Evolutionary conservation across 2,329 filamentous ascomycete genomes (phyloP).

Genomic region (Aspergillus sp.): DNA sequence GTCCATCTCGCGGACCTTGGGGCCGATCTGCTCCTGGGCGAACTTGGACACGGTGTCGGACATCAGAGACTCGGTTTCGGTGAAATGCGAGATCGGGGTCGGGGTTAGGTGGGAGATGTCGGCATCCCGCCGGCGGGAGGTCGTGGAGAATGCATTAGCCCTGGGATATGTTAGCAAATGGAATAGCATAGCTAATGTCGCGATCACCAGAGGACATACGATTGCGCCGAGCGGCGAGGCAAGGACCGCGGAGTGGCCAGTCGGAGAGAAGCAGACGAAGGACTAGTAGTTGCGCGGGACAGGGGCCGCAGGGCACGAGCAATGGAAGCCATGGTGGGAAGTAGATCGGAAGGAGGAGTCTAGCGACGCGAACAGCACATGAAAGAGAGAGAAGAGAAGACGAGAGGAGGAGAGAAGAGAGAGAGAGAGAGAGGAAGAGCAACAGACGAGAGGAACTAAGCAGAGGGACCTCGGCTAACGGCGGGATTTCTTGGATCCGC

Average conservation of each 20-base stretch:
- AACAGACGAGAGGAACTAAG: neutral
- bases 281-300: constrained; percentile 30
- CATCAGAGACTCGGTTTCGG: constrained; percentile 84
- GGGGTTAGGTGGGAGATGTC: constrained; percentile 71
- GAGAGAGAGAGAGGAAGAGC: neutral
- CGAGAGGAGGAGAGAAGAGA: constrained; percentile 9
- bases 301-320: constrained; percentile 38
- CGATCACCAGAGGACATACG: constrained; percentile 21
- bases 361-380: constrained; percentile 4
- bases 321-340: constrained; percentile 39
- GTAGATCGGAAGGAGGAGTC: constrained; percentile 3
- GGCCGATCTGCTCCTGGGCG: constrained; percentile 76
- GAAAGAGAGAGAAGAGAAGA: constrained; percentile 7
- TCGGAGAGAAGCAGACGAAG: constrained; percentile 23
- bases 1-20: constrained; percentile 94
- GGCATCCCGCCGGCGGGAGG: constrained; percentile 44
- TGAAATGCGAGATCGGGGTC: constrained; percentile 86
- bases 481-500: constrained; percentile 3
- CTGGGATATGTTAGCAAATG: constrained; percentile 13
- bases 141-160: constrained; percentile 52
- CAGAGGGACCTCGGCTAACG: constrained; percentile 13
- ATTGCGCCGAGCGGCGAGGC: constrained; percentile 30
- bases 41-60: constrained; percentile 84
- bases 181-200: neutral
- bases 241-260: constrained; percentile 30